Evolutionary conservation across 2,329 filamentous ascomycete species (phyloP).

Genomic region (Fusarium anguioides): DNA sequence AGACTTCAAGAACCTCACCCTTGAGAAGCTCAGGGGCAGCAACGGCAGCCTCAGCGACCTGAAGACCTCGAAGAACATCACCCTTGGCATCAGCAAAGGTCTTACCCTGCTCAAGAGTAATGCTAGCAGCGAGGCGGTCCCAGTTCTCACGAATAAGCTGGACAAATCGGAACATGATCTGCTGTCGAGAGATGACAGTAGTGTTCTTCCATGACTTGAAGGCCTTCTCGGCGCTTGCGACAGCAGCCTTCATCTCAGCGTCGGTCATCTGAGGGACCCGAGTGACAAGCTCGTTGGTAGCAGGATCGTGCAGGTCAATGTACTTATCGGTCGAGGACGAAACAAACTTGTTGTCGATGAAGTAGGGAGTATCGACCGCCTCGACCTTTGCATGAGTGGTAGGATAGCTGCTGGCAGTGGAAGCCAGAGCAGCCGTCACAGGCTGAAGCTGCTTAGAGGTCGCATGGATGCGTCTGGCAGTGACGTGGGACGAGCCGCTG

Average conservation of each 20-base stretch:
- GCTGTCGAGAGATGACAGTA: constrained; percentile 78
- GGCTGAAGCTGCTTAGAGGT: constrained; percentile 65
- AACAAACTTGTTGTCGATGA: constrained; percentile 83
- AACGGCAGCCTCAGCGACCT: constrained; percentile 86
- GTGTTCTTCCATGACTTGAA: constrained; percentile 79
- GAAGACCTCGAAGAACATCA: constrained; percentile 83
- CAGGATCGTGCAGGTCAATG: constrained; percentile 85
- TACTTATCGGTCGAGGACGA: constrained; percentile 75
- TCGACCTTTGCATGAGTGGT: constrained; percentile 77
- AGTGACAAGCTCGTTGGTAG: constrained; percentile 87
- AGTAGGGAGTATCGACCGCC: constrained; percentile 79
- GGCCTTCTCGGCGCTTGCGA: constrained; percentile 79
- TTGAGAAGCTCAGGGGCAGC: constrained; percentile 84
- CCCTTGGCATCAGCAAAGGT: constrained; percentile 85
- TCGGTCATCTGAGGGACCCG: constrained; percentile 85
- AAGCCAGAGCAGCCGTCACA: constrained; percentile 62
- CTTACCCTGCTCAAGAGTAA: constrained; percentile 90
- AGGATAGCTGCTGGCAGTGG: constrained; percentile 71
- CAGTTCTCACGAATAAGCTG: constrained; percentile 83
- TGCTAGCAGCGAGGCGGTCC: constrained; percentile 85
- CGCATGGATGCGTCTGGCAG: constrained; percentile 66
- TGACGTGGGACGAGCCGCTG: constrained; percentile 50
- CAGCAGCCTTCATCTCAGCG: constrained; percentile 78
- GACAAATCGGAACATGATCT: constrained; percentile 90
- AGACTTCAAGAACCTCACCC: constrained; percentile 85